Evolutionary conservation across 208 protist species (phyloP).

Genomic region (Porcisia deanei): DNA sequence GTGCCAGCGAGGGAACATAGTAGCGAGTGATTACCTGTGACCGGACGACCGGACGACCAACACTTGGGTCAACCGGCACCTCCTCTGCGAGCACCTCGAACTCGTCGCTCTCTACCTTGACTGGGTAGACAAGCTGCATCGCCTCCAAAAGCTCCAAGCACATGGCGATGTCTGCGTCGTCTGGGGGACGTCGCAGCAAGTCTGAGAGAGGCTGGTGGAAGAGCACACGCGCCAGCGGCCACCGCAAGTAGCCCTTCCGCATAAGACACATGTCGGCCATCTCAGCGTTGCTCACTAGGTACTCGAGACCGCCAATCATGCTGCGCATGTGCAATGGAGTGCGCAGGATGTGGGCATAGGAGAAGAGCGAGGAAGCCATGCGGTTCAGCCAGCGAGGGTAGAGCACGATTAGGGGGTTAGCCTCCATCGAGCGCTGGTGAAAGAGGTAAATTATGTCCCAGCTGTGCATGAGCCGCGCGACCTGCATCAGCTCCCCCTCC

Average conservation of each 20-base stretch:
- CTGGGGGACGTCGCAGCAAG: slow-evolving; percentile 50
- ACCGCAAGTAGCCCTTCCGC: slow-evolving; percentile 74
- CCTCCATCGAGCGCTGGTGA: slow-evolving; percentile 60
- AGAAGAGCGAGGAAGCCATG: slow-evolving; percentile 82
- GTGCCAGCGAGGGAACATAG: slow-evolving; percentile 83
- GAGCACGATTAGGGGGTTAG: slow-evolving; percentile 75
- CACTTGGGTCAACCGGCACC: slow-evolving; percentile 54
- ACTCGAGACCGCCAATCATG: slow-evolving; percentile 86
- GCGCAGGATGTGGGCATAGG: slow-evolving; percentile 82
- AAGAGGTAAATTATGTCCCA: slow-evolving; percentile 89
- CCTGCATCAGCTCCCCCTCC: slow-evolving; percentile 73
- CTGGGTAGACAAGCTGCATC: slow-evolving; percentile 75
- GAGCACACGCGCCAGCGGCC: slow-evolving; percentile 74
- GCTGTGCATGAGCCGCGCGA: slow-evolving; percentile 79
- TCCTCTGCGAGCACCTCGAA: slow-evolving; percentile 65
- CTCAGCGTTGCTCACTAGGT: slow-evolving; percentile 72
- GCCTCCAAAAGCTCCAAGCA: slow-evolving; percentile 76
- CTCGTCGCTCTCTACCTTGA: slow-evolving; percentile 70
- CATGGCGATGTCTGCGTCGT: slow-evolving; percentile 82
- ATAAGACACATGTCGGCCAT: slow-evolving; percentile 75
- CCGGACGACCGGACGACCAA: slow-evolving; percentile 34
- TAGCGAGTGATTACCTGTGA: slow-evolving; percentile 59
- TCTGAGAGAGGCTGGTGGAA: slow-evolving; percentile 65
- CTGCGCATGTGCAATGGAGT: slow-evolving; percentile 84
- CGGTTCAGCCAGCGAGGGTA: slow-evolving; percentile 81